Conservation (phyloP, 1,139 yeast genomes). For the Sugiyamaella pinicola region DNA sequence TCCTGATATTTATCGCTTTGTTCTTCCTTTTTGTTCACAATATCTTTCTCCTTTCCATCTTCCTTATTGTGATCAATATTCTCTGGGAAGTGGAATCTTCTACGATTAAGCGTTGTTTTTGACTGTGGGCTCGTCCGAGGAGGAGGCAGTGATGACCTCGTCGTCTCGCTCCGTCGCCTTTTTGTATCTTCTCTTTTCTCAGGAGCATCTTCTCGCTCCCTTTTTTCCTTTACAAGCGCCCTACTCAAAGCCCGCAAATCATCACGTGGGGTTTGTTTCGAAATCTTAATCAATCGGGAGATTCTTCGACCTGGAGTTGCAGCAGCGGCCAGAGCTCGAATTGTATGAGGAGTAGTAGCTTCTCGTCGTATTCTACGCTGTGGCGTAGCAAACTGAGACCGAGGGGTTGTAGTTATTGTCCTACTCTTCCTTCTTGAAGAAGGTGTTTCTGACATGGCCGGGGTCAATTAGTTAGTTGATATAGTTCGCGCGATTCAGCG, state of each 20-base stretch:
- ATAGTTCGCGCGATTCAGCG: no score
- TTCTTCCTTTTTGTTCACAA: background rate
- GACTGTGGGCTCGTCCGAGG: background rate
- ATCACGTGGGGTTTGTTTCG: conserved; percentile 18
- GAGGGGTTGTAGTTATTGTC: background rate
- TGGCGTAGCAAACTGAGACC: conserved; percentile 8
- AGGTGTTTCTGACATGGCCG: conserved; percentile 9
- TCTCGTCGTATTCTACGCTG: conserved; percentile 16
- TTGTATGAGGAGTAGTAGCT: conserved; percentile 21
- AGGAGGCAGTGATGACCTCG: background rate
- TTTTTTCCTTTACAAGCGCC: conserved; percentile 15
- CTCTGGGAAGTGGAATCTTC: conserved; percentile 7
- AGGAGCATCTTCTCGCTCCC: background rate
- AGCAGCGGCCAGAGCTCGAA: conserved; percentile 18
- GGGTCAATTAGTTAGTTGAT: no score
- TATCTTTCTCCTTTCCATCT: background rate
- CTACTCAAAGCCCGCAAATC: conserved; percentile 20
- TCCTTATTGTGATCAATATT: background rate
- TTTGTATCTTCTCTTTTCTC: background rate
- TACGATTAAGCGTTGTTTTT: background rate
- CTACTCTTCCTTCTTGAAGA: background rate
- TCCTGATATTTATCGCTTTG: background rate
- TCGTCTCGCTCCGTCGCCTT: background rate
- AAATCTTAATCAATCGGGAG: conserved; percentile 11
- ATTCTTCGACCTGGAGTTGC: conserved; percentile 18